Evolutionary conservation across 1,284 basidiomycete genomes (phyloP), one percentile per base, ranked within the genome.

Genomic region (Apiotrichum veenhuisii): DNA sequence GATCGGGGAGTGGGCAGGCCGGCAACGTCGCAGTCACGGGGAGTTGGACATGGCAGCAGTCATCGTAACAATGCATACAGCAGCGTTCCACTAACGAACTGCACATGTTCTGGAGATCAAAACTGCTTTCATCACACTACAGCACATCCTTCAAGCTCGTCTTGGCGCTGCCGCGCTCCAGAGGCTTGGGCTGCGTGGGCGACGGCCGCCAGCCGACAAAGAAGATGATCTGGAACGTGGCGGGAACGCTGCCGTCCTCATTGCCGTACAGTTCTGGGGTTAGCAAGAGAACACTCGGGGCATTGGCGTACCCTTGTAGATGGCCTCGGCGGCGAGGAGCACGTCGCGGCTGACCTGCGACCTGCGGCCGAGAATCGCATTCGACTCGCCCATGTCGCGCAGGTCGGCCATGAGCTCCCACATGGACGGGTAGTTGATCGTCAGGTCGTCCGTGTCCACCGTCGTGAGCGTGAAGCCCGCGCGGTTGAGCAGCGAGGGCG

Each of bases 131-230:
- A 27, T 44, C 43, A 3, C 11, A 10, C 78, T 77, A 87, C 45
- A 94, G 74, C 17, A 91, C 82, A 46, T 97, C 89, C 74, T 90
- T 89, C 50, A 98, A 76, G 66, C 83, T 91, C 0, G 85, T 84
- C 75, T 88, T 79, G 2, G 85, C 95, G 3, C 86, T 83, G n/a
- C 95, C 95, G 68, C 92, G 80, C 70, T 88, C 84, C 5, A 95
- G 80, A 0, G 93, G 86, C 73, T 91, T 87, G 7, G 87, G 89
- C 76, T 97, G 91, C 25, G 77, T 85, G 1, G 87, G 84, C 3
- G 86, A 83, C 20, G 94, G 92, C 72, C 94, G 97, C 95, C 96
- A 99, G n/a, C 96, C 95, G 75, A 98, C 97, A 91, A 98, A 86
- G 74, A 90, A 97, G 60, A 98, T 92, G 52, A 98, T 80, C 71